Evolutionary conservation across 352 stramenopile genomes (phyloP).

Genomic region (Pythium biforme): DNA sequence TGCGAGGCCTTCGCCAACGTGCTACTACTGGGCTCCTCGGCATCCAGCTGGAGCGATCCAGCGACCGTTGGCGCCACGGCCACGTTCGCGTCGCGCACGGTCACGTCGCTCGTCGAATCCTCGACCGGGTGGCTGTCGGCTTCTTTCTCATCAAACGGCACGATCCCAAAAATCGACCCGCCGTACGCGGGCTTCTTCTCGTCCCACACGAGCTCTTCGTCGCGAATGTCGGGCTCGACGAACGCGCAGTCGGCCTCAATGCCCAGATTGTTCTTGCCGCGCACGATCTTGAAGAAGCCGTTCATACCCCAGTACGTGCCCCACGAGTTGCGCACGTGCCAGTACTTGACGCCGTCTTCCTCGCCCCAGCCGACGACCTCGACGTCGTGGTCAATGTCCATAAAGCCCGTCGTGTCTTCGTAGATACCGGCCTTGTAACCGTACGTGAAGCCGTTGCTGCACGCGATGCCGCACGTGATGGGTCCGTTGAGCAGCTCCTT

Average conservation of each 20-base stretch:
- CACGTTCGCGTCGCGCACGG: constrained; percentile 27
- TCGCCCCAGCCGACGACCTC: constrained; percentile 92
- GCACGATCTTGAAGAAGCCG: constrained; percentile 95
- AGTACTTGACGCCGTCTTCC: constrained; percentile 92
- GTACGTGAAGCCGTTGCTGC: constrained; percentile 78
- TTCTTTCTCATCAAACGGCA: constrained; percentile 60
- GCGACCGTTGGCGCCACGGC: neutral
- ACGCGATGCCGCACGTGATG: constrained; percentile 94
- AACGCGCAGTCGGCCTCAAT: constrained; percentile 91
- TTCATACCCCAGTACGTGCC: constrained; percentile 95
- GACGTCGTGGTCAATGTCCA: constrained; percentile 84
- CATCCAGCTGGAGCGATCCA: constrained; percentile 6
- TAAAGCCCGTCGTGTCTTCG: constrained; percentile 86
- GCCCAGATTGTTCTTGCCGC: constrained; percentile 90
- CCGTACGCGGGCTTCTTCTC: constrained; percentile 74
- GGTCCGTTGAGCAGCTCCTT: constrained; percentile 82
- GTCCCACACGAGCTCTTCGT: constrained; percentile 77
- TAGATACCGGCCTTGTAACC: constrained; percentile 94
- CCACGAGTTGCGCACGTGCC: constrained; percentile 96
- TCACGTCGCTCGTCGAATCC: constrained; percentile 83
- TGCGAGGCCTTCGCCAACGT: constrained; percentile 28
- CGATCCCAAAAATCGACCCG: constrained; percentile 77
- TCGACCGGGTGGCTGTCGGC: constrained; percentile 88
- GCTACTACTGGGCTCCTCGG: constrained; percentile 4
- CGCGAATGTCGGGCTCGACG: constrained; percentile 80